These are phyloP conservation scores for Holtermannia corniformis DNA, from an alignment of 768 basidiomycete species.

Conservation along the genomic window DNA sequence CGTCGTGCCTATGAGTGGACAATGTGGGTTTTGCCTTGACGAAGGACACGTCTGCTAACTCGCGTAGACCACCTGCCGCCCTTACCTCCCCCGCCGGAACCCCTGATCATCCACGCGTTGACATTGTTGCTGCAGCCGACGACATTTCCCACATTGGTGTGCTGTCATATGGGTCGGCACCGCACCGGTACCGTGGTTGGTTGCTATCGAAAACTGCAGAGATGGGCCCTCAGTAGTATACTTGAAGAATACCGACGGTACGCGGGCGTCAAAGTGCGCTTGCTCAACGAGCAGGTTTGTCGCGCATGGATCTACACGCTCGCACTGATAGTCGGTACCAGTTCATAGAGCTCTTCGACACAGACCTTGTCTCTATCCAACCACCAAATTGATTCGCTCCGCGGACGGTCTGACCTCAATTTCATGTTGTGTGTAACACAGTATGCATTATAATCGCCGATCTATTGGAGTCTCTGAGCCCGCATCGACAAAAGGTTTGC, in stretches of 20 bases:
- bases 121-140: slow-evolving; percentile 38
- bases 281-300: slow-evolving; percentile 41
- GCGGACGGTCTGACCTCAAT: too few species aligned
- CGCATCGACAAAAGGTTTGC: too few species aligned
- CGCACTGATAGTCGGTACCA: slow-evolving; percentile 10
- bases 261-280: slow-evolving; percentile 41
- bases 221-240: slow-evolving; percentile 41
- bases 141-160: slow-evolving; percentile 39
- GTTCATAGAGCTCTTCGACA: slow-evolving; percentile 45
- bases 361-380: slow-evolving; percentile 37
- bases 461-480: too few species aligned
- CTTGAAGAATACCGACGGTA: slow-evolving; percentile 42
- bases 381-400: slow-evolving; percentile 1
- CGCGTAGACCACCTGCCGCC: slow-evolving; percentile 33
- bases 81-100: slow-evolving; percentile 38
- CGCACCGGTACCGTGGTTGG: slow-evolving; percentile 41
- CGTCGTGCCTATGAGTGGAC: slow-evolving; percentile 26
- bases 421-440: too few species aligned
- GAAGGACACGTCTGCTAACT: not conserved
- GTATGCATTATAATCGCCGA: not conserved
- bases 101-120: slow-evolving; percentile 41
- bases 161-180: slow-evolving; percentile 42
- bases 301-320: not conserved
- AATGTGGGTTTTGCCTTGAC: slow-evolving; percentile 14
- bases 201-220: slow-evolving; percentile 39